These are phyloP conservation scores for Incumbomyces delicatus DNA, from an alignment of 2,329 filamentous ascomycete genomes.

Conservation along the genomic window DNA sequence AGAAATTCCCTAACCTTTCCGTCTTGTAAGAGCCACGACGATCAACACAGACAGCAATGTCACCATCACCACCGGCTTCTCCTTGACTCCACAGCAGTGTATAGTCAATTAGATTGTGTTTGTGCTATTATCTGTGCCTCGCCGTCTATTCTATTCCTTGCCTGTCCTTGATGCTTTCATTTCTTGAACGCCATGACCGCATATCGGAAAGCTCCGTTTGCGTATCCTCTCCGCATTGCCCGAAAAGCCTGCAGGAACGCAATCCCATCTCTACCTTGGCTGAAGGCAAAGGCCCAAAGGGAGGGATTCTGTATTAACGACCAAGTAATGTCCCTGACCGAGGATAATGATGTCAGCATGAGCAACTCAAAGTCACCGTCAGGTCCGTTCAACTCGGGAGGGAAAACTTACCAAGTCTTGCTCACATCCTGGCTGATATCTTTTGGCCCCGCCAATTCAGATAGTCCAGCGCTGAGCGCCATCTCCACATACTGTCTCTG, in stretches of 20 bases:
- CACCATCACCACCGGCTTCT: not conserved
- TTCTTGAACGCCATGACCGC: constrained; percentile 51
- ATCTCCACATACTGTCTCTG: constrained; percentile 44
- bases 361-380: too few species aligned
- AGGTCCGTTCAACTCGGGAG: too few species aligned
- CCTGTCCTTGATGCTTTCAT: not conserved
- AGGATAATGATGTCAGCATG: too few species aligned
- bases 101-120: constrained; percentile 19
- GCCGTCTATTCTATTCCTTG: not conserved
- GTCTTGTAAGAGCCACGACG: constrained; percentile 56
- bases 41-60: constrained; percentile 2
- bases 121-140: not conserved
- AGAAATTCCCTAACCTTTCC: constrained; percentile 97
- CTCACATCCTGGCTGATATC: constrained; percentile 47
- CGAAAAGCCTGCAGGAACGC: constrained; percentile 53
- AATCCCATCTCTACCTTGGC: constrained; percentile 50
- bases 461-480: constrained; percentile 41
- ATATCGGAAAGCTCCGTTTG: constrained; percentile 49
- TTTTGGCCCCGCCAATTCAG: constrained; percentile 37
- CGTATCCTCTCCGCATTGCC: constrained; percentile 51
- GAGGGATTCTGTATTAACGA: constrained; percentile 49
- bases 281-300: constrained; percentile 52
- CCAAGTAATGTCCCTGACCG: constrained; percentile 56
- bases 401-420: constrained; percentile 45
- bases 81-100: constrained; percentile 12